Evolutionary conservation across 257 asterid species (phyloP).

Genomic region (Solanum chiquidenum): DNA sequence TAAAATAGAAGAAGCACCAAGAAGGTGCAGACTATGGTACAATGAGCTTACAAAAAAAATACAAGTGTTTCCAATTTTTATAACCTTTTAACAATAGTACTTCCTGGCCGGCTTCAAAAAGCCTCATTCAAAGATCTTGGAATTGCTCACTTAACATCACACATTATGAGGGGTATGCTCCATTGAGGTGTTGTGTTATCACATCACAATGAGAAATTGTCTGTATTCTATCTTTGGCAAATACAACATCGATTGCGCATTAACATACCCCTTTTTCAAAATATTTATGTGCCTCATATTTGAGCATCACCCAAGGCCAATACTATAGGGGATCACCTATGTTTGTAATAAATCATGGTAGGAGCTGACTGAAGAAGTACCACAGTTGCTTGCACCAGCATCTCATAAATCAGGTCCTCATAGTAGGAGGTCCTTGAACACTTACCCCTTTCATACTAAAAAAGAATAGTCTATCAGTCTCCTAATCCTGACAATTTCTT

Average conservation of each 20-base stretch:
- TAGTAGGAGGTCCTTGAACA: not conserved
- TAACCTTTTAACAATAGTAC: not conserved
- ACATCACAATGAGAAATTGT: not conserved
- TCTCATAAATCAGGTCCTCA: not conserved
- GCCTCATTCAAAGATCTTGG: not conserved
- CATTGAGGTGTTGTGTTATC: not conserved
- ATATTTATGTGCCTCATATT: not conserved
- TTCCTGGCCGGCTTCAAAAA: not conserved
- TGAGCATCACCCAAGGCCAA: not conserved
- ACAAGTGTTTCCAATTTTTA: not conserved
- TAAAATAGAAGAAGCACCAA: not conserved
- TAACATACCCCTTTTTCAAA: not conserved
- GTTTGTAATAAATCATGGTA: not conserved
- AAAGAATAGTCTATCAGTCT: not conserved
- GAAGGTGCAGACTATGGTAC: not conserved
- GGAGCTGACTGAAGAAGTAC: not conserved
- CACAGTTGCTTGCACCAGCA: not conserved
- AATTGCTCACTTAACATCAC: not conserved
- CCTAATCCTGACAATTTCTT: not conserved
- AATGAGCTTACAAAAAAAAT: not conserved
- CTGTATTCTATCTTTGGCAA: not conserved
- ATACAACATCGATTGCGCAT: not conserved
- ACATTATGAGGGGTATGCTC: not conserved
- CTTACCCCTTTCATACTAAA: not conserved
- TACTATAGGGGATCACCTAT: not conserved